phyloP scores from a whole-genome alignment of 768 basidiomycete species.

The Sistotremastrum suecicum region DNA sequence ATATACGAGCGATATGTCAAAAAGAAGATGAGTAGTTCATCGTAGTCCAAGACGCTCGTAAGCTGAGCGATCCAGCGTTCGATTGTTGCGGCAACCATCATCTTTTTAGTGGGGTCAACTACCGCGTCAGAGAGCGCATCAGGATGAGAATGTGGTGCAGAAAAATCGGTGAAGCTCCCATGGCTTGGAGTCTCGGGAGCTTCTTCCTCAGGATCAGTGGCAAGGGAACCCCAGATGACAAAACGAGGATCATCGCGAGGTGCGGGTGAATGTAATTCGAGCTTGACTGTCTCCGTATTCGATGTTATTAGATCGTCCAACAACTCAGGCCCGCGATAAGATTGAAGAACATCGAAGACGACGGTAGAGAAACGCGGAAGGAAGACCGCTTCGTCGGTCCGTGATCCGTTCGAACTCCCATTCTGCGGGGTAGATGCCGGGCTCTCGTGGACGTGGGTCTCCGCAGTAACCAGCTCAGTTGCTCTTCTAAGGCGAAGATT shows the following conservation, averaged over 20 bases:
- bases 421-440: constrained; percentile 31
- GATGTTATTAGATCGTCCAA: constrained; percentile 49
- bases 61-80: constrained; percentile 90
- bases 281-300: constrained; percentile 55
- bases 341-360: constrained; percentile 72
- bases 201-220: constrained; percentile 12
- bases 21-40: constrained; percentile 82
- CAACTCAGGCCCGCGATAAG: constrained; percentile 60
- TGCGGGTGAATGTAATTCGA: constrained; percentile 55
- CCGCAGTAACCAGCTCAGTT: not conserved
- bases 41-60: constrained; percentile 75
- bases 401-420: not conserved
- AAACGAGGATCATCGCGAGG: constrained; percentile 84
- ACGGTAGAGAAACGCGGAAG: constrained; percentile 57
- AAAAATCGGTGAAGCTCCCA: constrained; percentile 1
- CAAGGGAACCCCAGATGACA: constrained; percentile 73
- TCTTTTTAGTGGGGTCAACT: constrained; percentile 23
- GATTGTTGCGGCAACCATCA: constrained; percentile 81
- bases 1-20: constrained; percentile 84
- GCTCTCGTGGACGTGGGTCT: constrained; percentile 9
- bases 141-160: not conserved
- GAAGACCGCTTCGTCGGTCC: constrained; percentile 13
- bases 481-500: constrained; percentile 4
- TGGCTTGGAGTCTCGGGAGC: constrained; percentile 9
- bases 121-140: not conserved